A percentile compares a stretch with the other conserved stretches of the same genome.
phyloP scores from a whole-genome alignment of 192 early-diverging fungal species.

The Dispira simplex region DNA sequence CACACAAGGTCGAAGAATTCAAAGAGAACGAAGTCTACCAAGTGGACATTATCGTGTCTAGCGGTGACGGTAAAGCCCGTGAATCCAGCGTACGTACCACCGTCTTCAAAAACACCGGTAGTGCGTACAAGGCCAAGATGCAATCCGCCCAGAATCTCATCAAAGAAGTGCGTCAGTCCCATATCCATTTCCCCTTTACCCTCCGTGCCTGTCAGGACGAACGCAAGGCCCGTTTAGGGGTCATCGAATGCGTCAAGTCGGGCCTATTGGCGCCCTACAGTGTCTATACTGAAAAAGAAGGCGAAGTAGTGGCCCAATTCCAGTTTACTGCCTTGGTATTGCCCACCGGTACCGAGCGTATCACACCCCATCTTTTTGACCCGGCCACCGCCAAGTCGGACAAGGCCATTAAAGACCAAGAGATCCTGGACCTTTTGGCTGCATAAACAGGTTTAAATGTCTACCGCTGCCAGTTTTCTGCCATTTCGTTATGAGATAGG shows the following conservation, averaged over 20 bases:
- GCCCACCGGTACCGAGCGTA: slow-evolving; percentile 72
- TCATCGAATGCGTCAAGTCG: slow-evolving; percentile 78
- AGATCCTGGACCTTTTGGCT: slow-evolving; percentile 57
- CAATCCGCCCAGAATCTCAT: slow-evolving; percentile 59
- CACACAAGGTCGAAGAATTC: slow-evolving; percentile 49
- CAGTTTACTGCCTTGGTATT: slow-evolving; percentile 84
- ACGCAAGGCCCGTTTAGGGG: slow-evolving; percentile 81
- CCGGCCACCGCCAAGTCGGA: slow-evolving; percentile 65
- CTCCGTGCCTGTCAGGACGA: slow-evolving; percentile 77
- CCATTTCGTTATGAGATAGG: too few species aligned
- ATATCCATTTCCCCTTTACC: slow-evolving; percentile 80
- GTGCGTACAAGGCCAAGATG: slow-evolving; percentile 76
- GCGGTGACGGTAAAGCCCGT: slow-evolving; percentile 76
- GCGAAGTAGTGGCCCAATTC: slow-evolving; percentile 75
- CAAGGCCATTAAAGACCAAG: slow-evolving; percentile 68
- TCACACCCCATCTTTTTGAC: slow-evolving; percentile 66
- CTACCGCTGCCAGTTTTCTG: too few species aligned
- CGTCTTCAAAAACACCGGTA: slow-evolving; percentile 78
- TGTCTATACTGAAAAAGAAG: slow-evolving; percentile 67
- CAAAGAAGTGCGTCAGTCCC: slow-evolving; percentile 57
- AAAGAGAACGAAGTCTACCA: slow-evolving; percentile 86
- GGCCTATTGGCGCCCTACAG: slow-evolving; percentile 66
- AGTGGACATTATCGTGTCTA: slow-evolving; percentile 76
- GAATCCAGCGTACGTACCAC: slow-evolving; percentile 61
- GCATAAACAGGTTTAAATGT: slow-evolving; percentile 16